These are phyloP conservation scores for Monosporascus sp. DNA, from an alignment of 2,329 filamentous ascomycete species.

Conservation along the genomic window DNA sequence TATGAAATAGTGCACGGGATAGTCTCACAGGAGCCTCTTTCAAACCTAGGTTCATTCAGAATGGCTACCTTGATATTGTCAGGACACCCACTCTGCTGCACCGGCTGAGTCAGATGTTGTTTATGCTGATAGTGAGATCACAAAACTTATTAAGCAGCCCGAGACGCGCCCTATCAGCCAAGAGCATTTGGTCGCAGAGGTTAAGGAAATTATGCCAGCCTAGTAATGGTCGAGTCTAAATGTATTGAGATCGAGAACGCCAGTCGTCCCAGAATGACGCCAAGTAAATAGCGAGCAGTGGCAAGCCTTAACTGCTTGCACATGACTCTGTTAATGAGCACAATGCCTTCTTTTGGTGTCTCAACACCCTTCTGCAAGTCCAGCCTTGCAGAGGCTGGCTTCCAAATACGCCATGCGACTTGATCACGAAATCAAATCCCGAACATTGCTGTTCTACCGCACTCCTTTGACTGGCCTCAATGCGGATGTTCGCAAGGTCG, in stretches of 20 bases:
- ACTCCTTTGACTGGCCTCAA: too few relatives aligned
- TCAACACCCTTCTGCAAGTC: slow-evolving; percentile 75
- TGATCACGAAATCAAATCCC: too few relatives aligned
- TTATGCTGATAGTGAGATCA: not conserved
- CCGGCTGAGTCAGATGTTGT: slow-evolving; percentile 4
- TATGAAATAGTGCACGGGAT: too few relatives aligned
- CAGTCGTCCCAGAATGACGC: slow-evolving; percentile 40
- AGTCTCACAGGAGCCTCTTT: too few relatives aligned
- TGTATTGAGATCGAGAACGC: slow-evolving; percentile 77
- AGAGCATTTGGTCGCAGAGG: slow-evolving; percentile 73
- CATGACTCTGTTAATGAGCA: slow-evolving; percentile 74
- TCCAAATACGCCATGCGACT: slow-evolving; percentile 88
- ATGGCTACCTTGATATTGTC: too few relatives aligned
- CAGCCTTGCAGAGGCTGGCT: slow-evolving; percentile 61
- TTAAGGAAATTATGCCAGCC: slow-evolving; percentile 74
- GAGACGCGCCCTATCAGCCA: slow-evolving; percentile 59
- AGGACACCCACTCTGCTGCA: too few relatives aligned
- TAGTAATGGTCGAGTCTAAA: slow-evolving; percentile 83
- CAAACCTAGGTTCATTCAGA: too few relatives aligned
- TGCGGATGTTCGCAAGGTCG: too few relatives aligned
- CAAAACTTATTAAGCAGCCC: slow-evolving; percentile 20
- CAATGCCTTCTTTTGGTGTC: slow-evolving; percentile 79
- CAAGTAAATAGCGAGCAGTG: slow-evolving; percentile 64
- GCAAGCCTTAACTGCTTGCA: slow-evolving; percentile 82
- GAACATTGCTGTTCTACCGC: too few relatives aligned